Conservation (phyloP, 768 basidiomycete species). For the Phlebiopsis flavidoalba region DNA sequence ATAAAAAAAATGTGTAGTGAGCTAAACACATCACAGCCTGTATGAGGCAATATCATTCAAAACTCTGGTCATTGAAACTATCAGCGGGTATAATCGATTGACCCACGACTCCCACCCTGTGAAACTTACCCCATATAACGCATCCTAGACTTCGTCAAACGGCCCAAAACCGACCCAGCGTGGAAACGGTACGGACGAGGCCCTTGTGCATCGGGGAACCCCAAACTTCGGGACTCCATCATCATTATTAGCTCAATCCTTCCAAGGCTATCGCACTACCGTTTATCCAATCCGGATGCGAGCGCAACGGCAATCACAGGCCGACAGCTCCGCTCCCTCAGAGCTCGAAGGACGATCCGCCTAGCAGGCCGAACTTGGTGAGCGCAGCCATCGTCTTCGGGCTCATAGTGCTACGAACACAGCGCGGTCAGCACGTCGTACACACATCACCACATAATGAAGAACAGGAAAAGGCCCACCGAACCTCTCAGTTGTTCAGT, state of each 20-base stretch:
- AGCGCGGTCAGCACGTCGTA: neutral
- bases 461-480: conserved; percentile 23
- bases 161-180: conserved; percentile 70
- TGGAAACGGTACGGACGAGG: conserved; percentile 66
- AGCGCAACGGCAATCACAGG: conserved; percentile 78
- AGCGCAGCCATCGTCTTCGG: conserved; percentile 92
- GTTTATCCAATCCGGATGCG: conserved; percentile 60
- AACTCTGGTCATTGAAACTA: neutral
- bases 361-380: conserved; percentile 84
- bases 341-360: conserved; percentile 71
- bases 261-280: conserved; percentile 57
- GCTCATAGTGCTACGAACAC: conserved; percentile 80
- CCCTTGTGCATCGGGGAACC: conserved; percentile 79
- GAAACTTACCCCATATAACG: conserved; percentile 69
- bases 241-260: conserved; percentile 69
- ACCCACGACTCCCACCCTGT: neutral
- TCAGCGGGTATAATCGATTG: neutral
- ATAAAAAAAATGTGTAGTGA: too few relatives aligned
- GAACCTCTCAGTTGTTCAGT: conserved; percentile 96
- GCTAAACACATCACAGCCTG: too few relatives aligned
- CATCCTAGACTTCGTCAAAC: conserved; percentile 88
- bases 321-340: conserved; percentile 71
- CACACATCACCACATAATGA: neutral
- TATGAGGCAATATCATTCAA: too few relatives aligned
- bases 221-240: conserved; percentile 64